Percentiles rank a stretch among this genome's conserved stretches.
phyloP scores from a whole-genome alignment of 805 yeast species.

The Maudiozyma turicensis region DNA sequence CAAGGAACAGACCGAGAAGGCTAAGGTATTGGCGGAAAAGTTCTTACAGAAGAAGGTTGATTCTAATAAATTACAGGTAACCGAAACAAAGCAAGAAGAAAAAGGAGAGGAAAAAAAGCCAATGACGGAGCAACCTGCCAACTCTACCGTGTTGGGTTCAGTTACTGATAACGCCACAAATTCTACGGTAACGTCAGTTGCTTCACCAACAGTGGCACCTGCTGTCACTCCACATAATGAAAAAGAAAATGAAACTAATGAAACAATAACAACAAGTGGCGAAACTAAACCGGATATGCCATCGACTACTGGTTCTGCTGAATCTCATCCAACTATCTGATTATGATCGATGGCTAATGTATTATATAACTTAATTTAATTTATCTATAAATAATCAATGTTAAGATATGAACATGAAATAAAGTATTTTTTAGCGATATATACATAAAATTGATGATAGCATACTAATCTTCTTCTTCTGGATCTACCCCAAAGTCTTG shows the following conservation, averaged over 20 bases:
- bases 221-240: not conserved
- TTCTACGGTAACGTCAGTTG: not conserved
- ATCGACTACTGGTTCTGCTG: not conserved
- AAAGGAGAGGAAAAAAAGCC: not conserved
- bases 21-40: conserved; percentile 28
- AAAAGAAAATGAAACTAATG: not conserved
- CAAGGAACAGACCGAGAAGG: conserved; percentile 27
- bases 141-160: not conserved
- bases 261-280: not conserved
- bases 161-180: not conserved
- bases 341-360: not conserved
- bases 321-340: not conserved
- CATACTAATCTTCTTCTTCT: conserved; percentile 37
- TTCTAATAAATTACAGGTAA: conserved; percentile 33
- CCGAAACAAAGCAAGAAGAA: not conserved
- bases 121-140: not conserved
- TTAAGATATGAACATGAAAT: too few relatives aligned
- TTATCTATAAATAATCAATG: too few relatives aligned
- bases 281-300: not conserved
- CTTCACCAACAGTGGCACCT: not conserved
- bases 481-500: conserved; percentile 84
- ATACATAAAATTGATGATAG: conserved; percentile 10
- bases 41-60: conserved; percentile 47
- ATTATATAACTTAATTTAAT: not conserved
- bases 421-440: too few relatives aligned